These are phyloP conservation scores for Chaetomium strumarium DNA, from an alignment of 2,329 filamentous ascomycete genomes.

Conservation along the genomic window DNA sequence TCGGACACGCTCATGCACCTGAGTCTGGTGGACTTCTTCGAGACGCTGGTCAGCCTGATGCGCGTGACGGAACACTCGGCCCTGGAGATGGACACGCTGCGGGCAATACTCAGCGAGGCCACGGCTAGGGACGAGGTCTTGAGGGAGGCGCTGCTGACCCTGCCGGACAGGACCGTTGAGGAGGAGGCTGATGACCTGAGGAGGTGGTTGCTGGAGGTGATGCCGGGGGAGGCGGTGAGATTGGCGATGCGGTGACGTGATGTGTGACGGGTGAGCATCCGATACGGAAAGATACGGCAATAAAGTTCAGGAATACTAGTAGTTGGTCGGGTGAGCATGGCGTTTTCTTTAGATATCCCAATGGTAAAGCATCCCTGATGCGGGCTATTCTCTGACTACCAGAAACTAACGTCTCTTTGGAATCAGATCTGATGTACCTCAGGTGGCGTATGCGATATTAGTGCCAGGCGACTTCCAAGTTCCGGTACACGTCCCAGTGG, in stretches of 20 bases:
- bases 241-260: conserved; percentile 21
- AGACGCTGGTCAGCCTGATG: conserved; percentile 45
- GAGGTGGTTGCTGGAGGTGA: conserved; percentile 39
- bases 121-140: conserved; percentile 35
- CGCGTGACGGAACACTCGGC: conserved; percentile 31
- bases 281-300: not conserved
- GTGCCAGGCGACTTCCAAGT: too few relatives aligned
- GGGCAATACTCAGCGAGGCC: conserved; percentile 37
- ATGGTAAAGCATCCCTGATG: too few relatives aligned
- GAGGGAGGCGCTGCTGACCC: conserved; percentile 32
- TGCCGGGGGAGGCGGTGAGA: conserved; percentile 27
- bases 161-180: conserved; percentile 46
- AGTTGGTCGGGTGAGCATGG: too few relatives aligned
- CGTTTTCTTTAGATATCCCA: too few relatives aligned
- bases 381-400: too few relatives aligned
- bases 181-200: conserved; percentile 46
- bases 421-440: too few relatives aligned
- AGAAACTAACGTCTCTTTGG: too few relatives aligned
- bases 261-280: not conserved
- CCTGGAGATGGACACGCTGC: conserved; percentile 35
- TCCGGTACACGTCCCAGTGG: too few relatives aligned
- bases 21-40: conserved; percentile 48
- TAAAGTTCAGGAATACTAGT: not conserved
- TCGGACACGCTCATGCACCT: conserved; percentile 46
- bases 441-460: too few relatives aligned